Conservation (phyloP, 2,329 filamentous ascomycete genomes). For the Xylariaceae sp. region DNA sequence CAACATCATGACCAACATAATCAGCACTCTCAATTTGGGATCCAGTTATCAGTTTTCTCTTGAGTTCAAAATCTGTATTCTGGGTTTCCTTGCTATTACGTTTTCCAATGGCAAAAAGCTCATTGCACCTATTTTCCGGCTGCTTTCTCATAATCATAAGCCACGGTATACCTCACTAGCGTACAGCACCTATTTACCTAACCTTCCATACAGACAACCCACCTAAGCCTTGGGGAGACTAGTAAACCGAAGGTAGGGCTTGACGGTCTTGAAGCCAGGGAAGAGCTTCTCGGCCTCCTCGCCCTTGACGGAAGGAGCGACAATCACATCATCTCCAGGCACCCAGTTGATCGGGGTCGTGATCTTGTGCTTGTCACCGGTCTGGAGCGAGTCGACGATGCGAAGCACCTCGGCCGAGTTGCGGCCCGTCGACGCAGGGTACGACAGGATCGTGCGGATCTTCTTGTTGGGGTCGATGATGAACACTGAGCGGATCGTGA, state of each 20-base stretch:
- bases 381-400: slow-evolving; percentile 74
- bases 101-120: no score
- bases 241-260: slow-evolving; percentile 73
- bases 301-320: slow-evolving; percentile 76
- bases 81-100: no score
- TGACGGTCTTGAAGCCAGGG: slow-evolving; percentile 66
- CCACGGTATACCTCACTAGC: no score
- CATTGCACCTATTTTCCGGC: no score
- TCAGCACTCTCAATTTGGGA: no score
- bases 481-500: slow-evolving; percentile 93
- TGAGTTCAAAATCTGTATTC: no score
- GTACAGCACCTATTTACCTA: no score
- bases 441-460: slow-evolving; percentile 87
- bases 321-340: slow-evolving; percentile 85
- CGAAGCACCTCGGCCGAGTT: slow-evolving; percentile 77
- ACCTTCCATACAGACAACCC: background rate
- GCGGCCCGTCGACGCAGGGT: slow-evolving; percentile 85
- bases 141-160: no score
- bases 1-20: no score
- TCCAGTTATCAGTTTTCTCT: no score
- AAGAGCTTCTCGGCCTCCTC: slow-evolving; percentile 86
- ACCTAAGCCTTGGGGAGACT: slow-evolving; percentile 54
- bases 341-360: slow-evolving; percentile 91
- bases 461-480: slow-evolving; percentile 92
- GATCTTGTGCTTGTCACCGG: slow-evolving; percentile 81